phyloP scores from a whole-genome alignment of 257 asterid species.

The Solanum chilense region DNA sequence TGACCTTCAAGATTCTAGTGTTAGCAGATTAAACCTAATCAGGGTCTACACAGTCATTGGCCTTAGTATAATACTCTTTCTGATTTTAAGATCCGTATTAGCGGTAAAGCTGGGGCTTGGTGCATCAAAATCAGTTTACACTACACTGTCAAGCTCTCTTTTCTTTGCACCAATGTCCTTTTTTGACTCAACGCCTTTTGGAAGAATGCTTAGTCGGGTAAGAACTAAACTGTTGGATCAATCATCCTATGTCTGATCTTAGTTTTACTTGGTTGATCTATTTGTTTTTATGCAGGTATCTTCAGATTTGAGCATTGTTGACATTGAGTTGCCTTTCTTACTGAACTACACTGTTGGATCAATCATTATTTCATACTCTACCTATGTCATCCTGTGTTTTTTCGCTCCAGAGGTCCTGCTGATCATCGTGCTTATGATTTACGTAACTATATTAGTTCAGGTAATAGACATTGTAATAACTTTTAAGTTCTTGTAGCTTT shows the following conservation, averaged over 20 bases:
- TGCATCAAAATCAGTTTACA: slow-evolving; percentile 56
- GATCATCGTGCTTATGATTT: not conserved
- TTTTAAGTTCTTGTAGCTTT: not conserved
- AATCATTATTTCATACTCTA: not conserved
- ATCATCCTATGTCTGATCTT: not conserved
- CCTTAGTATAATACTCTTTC: slow-evolving; percentile 24
- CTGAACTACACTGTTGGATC: not conserved
- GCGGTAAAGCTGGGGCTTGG: slow-evolving; percentile 51
- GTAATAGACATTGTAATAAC: not conserved
- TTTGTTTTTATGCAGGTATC: slow-evolving; percentile 46
- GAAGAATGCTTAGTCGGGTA: slow-evolving; percentile 88
- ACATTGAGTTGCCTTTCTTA: slow-evolving; percentile 64
- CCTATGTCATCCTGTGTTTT: not conserved
- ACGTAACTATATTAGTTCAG: not conserved
- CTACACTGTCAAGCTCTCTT: slow-evolving; percentile 45
- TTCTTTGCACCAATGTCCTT: slow-evolving; percentile 89
- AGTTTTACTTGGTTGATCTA: not conserved
- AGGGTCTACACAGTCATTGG: slow-evolving; percentile 53
- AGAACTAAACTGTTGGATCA: not conserved
- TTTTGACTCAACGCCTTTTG: slow-evolving; percentile 87
- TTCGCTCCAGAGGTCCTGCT: not conserved
- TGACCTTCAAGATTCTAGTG: slow-evolving; percentile 43
- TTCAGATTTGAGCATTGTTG: slow-evolving; percentile 68
- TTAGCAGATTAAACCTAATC: slow-evolving; percentile 41
- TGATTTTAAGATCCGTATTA: slow-evolving; percentile 35